These are phyloP conservation scores for Ogataea pignaliae DNA, from an alignment of 805 yeast genomes.

Conservation along the genomic window DNA sequence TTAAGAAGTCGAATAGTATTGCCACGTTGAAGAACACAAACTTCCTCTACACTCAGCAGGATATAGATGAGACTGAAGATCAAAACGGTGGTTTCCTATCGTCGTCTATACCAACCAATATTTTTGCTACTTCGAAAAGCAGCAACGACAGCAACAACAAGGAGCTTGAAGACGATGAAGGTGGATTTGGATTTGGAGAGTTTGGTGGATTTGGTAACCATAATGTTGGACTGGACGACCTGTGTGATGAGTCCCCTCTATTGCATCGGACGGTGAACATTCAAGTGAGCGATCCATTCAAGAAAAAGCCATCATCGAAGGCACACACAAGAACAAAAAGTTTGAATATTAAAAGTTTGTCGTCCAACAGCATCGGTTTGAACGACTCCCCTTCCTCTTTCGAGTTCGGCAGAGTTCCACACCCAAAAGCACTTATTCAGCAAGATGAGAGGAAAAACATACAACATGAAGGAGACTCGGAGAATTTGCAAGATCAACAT, in stretches of 20 bases:
- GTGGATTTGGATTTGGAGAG: slow-evolving; percentile 10
- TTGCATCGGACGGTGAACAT: slow-evolving; percentile 10
- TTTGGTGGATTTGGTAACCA: slow-evolving; percentile 24
- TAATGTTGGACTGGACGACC: slow-evolving; percentile 20
- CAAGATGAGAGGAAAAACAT: no score
- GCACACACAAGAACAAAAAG: not conserved
- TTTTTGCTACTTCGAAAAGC: not conserved
- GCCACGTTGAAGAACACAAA: slow-evolving; percentile 4
- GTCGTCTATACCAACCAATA: not conserved
- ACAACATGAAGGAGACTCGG: no score
- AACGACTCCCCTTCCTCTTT: not conserved
- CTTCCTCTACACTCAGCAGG: not conserved
- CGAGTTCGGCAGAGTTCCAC: not conserved
- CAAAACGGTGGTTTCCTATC: not conserved
- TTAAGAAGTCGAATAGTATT: not conserved
- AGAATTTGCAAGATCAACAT: not conserved
- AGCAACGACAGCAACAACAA: not conserved
- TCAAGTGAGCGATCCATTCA: not conserved
- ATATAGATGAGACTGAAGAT: not conserved
- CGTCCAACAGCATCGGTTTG: not conserved
- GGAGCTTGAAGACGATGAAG: not conserved
- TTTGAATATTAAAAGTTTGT: not conserved
- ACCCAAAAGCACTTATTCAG: not conserved
- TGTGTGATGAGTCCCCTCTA: slow-evolving; percentile 22
- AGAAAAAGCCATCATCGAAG: not conserved